phyloP scores from a whole-genome alignment of 202 grass and related monocot genomes.

The Panicum virgatum region DNA sequence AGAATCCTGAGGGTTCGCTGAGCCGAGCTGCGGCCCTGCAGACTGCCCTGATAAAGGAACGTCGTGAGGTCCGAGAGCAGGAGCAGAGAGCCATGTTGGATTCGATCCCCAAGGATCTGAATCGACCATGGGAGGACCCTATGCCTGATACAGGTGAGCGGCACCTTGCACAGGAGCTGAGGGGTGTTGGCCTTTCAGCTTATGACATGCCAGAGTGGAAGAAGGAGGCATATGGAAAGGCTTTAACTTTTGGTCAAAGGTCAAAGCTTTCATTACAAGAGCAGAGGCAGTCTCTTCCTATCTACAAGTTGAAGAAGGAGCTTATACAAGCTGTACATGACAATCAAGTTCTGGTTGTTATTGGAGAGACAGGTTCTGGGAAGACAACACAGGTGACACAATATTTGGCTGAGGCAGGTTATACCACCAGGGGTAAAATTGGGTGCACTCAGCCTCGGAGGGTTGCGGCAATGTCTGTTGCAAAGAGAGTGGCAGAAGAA shows the following conservation, averaged over 20 bases:
- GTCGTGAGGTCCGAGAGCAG: conserved; percentile 82
- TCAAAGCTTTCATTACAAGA: conserved; percentile 89
- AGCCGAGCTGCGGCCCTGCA: conserved; percentile 86
- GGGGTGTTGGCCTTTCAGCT: conserved; percentile 87
- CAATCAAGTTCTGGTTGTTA: conserved; percentile 93
- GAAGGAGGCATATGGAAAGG: conserved; percentile 91
- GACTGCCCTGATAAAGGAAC: conserved; percentile 90
- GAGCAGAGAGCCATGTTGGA: conserved; percentile 95
- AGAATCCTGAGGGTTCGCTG: conserved; percentile 93
- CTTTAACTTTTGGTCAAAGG: conserved; percentile 89
- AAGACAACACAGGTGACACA: conserved; percentile 95
- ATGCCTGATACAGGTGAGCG: conserved; percentile 94
- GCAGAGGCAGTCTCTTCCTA: conserved; percentile 90
- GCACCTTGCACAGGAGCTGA: conserved; percentile 86
- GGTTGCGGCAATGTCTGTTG: conserved; percentile 93
- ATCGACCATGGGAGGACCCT: conserved; percentile 95
- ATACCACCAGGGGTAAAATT: conserved; percentile 89
- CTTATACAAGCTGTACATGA: conserved; percentile 94
- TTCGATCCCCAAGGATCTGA: conserved; percentile 95
- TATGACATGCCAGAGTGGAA: conserved; percentile 97
- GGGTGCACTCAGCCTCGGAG: conserved; percentile 95
- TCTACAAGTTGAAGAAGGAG: conserved; percentile 94
- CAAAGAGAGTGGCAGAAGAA: conserved; percentile 94
- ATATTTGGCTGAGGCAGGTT: conserved; percentile 89
- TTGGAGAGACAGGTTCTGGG: conserved; percentile 92